These are phyloP conservation scores for Volvox carteri DNA, from an alignment of 163 green algal genomes.

Conservation along the genomic window DNA sequence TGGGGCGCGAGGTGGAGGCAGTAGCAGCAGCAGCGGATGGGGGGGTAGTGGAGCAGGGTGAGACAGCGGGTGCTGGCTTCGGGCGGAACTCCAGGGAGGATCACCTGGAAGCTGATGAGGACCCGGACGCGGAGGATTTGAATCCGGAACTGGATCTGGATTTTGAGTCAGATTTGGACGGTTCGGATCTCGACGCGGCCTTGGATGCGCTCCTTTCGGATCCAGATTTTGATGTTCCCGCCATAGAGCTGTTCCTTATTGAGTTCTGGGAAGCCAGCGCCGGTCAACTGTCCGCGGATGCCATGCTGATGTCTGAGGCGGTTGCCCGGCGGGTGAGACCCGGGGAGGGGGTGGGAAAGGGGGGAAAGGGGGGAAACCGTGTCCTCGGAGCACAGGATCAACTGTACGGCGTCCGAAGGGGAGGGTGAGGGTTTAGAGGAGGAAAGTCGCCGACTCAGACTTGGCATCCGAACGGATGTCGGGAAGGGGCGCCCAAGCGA, in stretches of 20 bases:
- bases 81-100: not conserved
- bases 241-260: slow-evolving; percentile 2
- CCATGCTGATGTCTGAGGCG: not conserved
- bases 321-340: slow-evolving; percentile 8
- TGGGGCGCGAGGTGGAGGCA: not conserved
- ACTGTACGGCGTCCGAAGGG: too few species aligned
- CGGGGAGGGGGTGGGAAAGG: not conserved
- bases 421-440: too few species aligned
- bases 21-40: not conserved
- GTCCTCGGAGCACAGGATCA: too few species aligned
- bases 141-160: not conserved
- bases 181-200: not conserved
- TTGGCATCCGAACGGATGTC: too few species aligned
- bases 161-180: not conserved
- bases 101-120: not conserved
- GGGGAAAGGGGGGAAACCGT: too few species aligned
- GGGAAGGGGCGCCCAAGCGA: too few species aligned
- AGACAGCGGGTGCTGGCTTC: not conserved
- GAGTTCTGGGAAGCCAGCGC: slow-evolving; percentile 8
- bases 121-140: not conserved
- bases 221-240: not conserved
- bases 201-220: not conserved
- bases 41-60: not conserved
- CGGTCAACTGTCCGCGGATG: not conserved
- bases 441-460: too few species aligned